Base-by-base conservation (phyloP, 345 rosid species). In the Limnanthes douglasii region DNA sequence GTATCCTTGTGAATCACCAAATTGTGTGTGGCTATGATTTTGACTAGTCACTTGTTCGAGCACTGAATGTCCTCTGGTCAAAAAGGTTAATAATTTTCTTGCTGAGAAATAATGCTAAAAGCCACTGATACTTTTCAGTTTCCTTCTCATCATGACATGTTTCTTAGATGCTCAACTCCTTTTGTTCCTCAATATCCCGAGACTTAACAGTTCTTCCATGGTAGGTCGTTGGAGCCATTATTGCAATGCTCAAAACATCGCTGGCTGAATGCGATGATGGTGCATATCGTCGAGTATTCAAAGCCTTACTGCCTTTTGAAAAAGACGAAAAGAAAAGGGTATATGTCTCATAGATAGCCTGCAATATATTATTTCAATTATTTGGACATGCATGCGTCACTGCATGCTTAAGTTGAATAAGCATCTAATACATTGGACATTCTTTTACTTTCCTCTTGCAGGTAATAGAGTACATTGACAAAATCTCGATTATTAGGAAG, bases 281-380 rank as follows among this genome's bases (percentile, higher is more conserved):
- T 36, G 54, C 94, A 37, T 82, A 82, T 64, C 69, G 85, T 30
- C 78, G 63, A 69, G 97, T 69, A 26, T 82, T 86, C 53, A 78
- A 82, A 68, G 93, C 81, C 54, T 54, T 75, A 53, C 88, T 86
- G 65, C 80, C 86, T 21, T 60, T 60, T 34, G 88, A 78, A 58
- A 82, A 82, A 57, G 95, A 82, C 26, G 93, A 86, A 58, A 82
- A 67, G 69, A 78, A 61, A 57, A 78, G 51, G 78, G 97, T 86
- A 51, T 27, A 27, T 25, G 18, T 21, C 37, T 26, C 22, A 31
- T 24, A 18, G 26, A 1, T 23, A 25, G 37, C 15, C 14, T 26
- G 30, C 8, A 26, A 10, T 19, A 21, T 5, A n/a, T 44, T 18
- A 12, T 21, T 44, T 53, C 37, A 31, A 24, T 34, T 52, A 20